These are phyloP conservation scores for Alternaria longipes DNA, from an alignment of 2,329 filamentous ascomycete species.

Conservation along the genomic window DNA sequence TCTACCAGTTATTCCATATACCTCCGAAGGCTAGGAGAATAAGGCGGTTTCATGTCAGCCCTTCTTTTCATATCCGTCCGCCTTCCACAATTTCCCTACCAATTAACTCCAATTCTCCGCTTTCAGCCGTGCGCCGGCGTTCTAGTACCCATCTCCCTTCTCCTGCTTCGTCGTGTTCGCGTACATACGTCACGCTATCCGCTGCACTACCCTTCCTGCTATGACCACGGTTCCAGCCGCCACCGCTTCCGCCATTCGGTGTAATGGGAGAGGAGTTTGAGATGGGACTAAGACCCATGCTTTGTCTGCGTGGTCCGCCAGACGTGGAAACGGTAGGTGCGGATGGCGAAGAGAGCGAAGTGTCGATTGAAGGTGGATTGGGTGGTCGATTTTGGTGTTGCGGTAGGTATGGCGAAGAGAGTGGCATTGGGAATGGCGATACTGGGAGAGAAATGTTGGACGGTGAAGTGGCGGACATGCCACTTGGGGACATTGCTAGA, in stretches of 20 bases:
- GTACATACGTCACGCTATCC: slow-evolving; percentile 74
- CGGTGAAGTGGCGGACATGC: slow-evolving; percentile 30
- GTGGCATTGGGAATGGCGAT: slow-evolving; percentile 35
- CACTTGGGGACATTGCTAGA: slow-evolving; percentile 21
- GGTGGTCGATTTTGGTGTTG: slow-evolving; percentile 28
- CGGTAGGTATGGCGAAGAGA: slow-evolving; percentile 35
- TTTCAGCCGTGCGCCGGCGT: slow-evolving; percentile 70
- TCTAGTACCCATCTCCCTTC: slow-evolving; percentile 74
- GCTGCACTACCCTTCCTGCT: slow-evolving; percentile 59
- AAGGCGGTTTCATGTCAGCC: background rate
- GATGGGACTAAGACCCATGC: slow-evolving; percentile 44
- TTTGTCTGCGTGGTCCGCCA: slow-evolving; percentile 37
- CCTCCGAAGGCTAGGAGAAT: background rate
- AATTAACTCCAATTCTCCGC: slow-evolving; percentile 71
- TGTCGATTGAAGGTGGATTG: slow-evolving; percentile 35
- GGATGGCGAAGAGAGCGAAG: slow-evolving; percentile 37
- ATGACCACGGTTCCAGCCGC: slow-evolving; percentile 43
- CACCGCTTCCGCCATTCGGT: slow-evolving; percentile 31
- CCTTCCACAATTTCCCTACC: slow-evolving; percentile 71
- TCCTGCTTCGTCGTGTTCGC: slow-evolving; percentile 68
- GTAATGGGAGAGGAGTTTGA: slow-evolving; percentile 46
- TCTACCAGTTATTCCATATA: background rate
- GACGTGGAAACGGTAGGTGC: slow-evolving; percentile 28
- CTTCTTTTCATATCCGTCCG: slow-evolving; percentile 44
- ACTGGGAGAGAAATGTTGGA: slow-evolving; percentile 32